Evolutionary conservation across 2,329 filamentous ascomycete species (phyloP).

Genomic region (Colletotrichum trifolii): DNA sequence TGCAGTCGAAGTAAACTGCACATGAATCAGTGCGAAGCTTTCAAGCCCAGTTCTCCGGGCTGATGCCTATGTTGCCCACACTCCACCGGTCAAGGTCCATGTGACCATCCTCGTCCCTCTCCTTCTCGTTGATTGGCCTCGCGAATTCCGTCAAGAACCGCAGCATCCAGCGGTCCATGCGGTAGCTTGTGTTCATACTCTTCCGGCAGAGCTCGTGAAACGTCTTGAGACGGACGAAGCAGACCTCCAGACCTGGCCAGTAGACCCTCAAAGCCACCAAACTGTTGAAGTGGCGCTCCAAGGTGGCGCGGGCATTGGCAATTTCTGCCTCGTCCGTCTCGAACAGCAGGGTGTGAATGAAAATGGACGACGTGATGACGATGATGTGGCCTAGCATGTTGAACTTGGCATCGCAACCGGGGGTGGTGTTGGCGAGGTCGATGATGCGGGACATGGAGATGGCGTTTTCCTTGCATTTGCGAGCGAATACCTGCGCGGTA

Average conservation of each 20-base stretch:
- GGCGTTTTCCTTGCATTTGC: constrained; percentile 53
- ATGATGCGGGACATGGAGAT: constrained; percentile 52
- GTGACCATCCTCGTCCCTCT: constrained; percentile 38
- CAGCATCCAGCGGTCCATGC: constrained; percentile 56
- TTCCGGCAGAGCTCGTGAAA: constrained; percentile 55
- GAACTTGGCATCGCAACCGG: constrained; percentile 54
- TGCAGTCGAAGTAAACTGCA: neutral
- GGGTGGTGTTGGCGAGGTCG: constrained; percentile 48
- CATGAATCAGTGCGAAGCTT: neutral
- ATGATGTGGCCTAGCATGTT: constrained; percentile 58
- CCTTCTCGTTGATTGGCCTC: constrained; percentile 44
- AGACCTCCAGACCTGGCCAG: constrained; percentile 54
- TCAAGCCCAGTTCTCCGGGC: constrained; percentile 38
- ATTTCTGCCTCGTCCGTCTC: constrained; percentile 49
- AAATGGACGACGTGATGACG: constrained; percentile 58
- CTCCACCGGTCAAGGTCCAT: constrained; percentile 37
- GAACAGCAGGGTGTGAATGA: constrained; percentile 59
- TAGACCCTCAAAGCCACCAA: constrained; percentile 52
- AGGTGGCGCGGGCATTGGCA: constrained; percentile 45
- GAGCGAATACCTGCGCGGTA: constrained; percentile 44
- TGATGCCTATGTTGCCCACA: constrained; percentile 38
- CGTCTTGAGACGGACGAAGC: constrained; percentile 50
- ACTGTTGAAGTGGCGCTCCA: constrained; percentile 58
- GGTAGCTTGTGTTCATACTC: constrained; percentile 50
- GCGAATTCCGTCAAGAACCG: constrained; percentile 49